Evolutionary conservation across 2,329 filamentous ascomycete genomes (phyloP).

Genomic region (Ilyonectria robusta): DNA sequence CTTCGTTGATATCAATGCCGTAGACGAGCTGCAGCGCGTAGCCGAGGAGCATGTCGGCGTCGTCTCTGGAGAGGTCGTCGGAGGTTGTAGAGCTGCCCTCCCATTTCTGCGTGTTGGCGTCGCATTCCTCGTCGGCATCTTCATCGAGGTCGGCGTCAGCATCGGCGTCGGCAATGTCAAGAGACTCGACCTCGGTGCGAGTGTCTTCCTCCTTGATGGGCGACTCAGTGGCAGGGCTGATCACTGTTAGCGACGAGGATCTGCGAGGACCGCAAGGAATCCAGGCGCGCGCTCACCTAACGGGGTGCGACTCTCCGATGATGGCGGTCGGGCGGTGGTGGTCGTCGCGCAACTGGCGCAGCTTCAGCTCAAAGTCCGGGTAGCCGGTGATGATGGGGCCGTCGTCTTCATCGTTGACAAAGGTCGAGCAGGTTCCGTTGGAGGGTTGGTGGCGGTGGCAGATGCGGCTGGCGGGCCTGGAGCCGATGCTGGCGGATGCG

Average conservation of each 20-base stretch:
- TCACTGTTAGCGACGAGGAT: constrained; percentile 6
- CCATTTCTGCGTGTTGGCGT: constrained; percentile 31
- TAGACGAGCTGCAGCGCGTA: constrained; percentile 56
- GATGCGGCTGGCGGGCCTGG: constrained; percentile 47
- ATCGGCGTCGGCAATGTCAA: background rate
- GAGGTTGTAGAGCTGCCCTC: constrained; percentile 42
- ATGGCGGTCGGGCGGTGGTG: constrained; percentile 7
- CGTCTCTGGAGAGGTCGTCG: constrained; percentile 52
- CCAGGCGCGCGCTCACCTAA: constrained; percentile 27
- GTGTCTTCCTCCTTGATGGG: constrained; percentile 40
- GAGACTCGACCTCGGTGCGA: constrained; percentile 38
- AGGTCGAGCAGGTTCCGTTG: constrained; percentile 56
- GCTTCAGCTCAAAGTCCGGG: constrained; percentile 46
- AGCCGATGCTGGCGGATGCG: constrained; percentile 44
- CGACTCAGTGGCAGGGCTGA: constrained; percentile 38
- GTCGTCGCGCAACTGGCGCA: constrained; percentile 35
- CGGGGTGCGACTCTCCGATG: constrained; percentile 27
- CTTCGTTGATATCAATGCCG: constrained; percentile 54
- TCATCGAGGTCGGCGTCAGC: constrained; percentile 4
- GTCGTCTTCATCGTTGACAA: constrained; percentile 56
- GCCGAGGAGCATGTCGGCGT: constrained; percentile 53
- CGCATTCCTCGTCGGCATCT: constrained; percentile 21
- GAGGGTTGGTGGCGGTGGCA: constrained; percentile 53
- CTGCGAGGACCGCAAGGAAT: too few relatives aligned
- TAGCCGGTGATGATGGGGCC: constrained; percentile 45